Base-by-base conservation (phyloP, 1,284 basidiomycete genomes). In the Schizopora paradoxa region DNA sequence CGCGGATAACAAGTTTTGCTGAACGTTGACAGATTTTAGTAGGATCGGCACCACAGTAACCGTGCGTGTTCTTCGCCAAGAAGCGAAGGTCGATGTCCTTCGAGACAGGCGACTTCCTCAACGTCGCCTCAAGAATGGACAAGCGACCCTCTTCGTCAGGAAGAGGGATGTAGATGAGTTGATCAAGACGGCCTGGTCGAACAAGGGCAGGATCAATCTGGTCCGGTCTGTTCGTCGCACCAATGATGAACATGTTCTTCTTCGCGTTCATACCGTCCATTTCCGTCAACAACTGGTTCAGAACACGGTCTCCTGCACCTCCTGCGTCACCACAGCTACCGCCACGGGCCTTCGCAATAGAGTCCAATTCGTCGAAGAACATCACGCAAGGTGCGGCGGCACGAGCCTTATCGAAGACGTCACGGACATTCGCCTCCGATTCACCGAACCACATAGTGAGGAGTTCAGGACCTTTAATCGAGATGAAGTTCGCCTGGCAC, bases 381-480 rank as follows among this genome's bases (percentile, higher is more conserved):
- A 99, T 97, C 55, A 99, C 93, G 66, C 95, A 98, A 34, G 96
- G 96, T 6, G 95, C 94, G 4, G 96, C 96, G 18, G 95, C 95
- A 58, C 96, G 91, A 43, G 96, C 95, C 72, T 99, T 98, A 79
- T 99, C 95, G 67, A 99, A 99, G 51, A 99, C 92, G 58, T 99
- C 96, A 58, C 96, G 91, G 43, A 99, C 96, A 61, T 98, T 98
- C 55, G 95, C 95, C 69, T 99, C 96, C 5, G 93, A 97, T 74
- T 99, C 96, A 81, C 96, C 96, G 69, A 99, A 99, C 95, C 95
- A 99, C 96, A 99, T 99, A 8, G 94, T 99, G 32, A 94, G 79
- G 14, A 98, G 76, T 69, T 98, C 94, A 55, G 94, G 94, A 54
- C 94, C 94, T 82, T 92, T 91, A 75, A 95, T 94, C 56, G 83